These are phyloP conservation scores for Ogataea philodendri DNA, from an alignment of 805 yeast genomes.

Conservation along the genomic window DNA sequence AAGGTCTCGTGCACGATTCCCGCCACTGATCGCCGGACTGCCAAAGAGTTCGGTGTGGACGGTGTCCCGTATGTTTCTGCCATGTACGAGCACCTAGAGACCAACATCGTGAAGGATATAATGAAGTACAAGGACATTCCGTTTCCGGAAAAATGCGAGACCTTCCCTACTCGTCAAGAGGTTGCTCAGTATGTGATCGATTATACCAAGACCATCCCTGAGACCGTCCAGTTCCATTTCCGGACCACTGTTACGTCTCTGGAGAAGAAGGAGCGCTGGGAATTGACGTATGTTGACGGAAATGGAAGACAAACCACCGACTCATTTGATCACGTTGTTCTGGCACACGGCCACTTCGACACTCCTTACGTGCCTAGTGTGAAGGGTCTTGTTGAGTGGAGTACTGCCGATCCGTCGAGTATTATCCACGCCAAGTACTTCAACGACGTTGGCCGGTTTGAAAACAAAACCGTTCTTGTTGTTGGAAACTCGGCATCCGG, in stretches of 20 bases:
- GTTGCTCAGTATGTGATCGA: constrained; percentile 58
- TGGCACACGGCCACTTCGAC: constrained; percentile 50
- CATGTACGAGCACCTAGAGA: constrained; percentile 36
- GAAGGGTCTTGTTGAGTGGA: constrained; percentile 39
- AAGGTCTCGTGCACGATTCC: constrained; percentile 27
- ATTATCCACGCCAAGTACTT: constrained; percentile 47
- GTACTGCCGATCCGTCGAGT: constrained; percentile 29
- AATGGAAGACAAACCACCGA: not conserved
- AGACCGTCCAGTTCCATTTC: constrained; percentile 34
- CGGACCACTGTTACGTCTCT: constrained; percentile 43
- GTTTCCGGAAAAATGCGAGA: constrained; percentile 39
- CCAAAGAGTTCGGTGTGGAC: constrained; percentile 16
- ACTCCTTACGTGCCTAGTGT: constrained; percentile 45
- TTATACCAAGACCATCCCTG: constrained; percentile 48
- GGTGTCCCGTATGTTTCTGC: constrained; percentile 30
- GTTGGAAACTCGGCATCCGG: constrained; percentile 66
- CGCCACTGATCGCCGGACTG: constrained; percentile 18
- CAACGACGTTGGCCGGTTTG: constrained; percentile 33
- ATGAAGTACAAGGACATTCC: constrained; percentile 34
- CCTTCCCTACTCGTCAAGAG: constrained; percentile 59
- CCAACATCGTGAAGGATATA: constrained; percentile 32
- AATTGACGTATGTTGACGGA: constrained; percentile 18
- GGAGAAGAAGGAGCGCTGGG: constrained; percentile 31
- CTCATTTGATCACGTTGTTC: constrained; percentile 37
- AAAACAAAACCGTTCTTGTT: constrained; percentile 36